Conservation (phyloP, 768 basidiomycete species). For the Mycena rosella region DNA sequence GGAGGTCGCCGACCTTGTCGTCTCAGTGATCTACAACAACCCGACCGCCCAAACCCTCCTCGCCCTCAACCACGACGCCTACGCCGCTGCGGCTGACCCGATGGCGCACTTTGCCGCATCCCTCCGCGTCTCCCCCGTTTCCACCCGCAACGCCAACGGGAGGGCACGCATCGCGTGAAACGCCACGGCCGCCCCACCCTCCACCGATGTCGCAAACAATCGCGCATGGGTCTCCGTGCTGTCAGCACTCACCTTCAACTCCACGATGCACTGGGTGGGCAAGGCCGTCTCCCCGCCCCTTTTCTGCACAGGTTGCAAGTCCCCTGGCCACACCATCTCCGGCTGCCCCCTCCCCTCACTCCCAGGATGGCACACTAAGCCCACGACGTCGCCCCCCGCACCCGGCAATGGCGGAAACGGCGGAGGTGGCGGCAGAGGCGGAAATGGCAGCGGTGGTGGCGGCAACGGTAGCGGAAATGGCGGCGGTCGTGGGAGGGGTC, state of each 20-base stretch:
- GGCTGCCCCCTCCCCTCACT: not conserved
- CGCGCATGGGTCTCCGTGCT: not conserved
- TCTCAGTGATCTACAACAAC: not conserved
- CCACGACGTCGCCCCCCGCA: not conserved
- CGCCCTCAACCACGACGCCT: not conserved
- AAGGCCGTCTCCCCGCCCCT: not conserved
- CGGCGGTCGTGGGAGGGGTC: no score
- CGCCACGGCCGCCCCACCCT: conserved; percentile 4
- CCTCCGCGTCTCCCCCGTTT: not conserved
- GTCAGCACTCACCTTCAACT: not conserved
- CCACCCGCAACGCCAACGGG: not conserved
- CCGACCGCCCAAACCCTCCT: not conserved
- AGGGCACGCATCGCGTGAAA: not conserved
- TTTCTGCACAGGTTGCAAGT: not conserved
- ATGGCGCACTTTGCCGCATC: conserved; percentile 1
- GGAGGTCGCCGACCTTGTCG: not conserved
- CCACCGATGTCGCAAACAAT: not conserved
- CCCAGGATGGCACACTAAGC: not conserved
- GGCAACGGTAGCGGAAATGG: no score
- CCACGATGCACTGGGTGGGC: not conserved
- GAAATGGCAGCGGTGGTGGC: no score
- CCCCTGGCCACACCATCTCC: not conserved
- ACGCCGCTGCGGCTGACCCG: not conserved
- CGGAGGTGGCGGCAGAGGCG: no score
- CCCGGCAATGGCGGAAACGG: no score